Evolutionary conservation across 2,329 filamentous ascomycete genomes (phyloP), one percentile per base, ranked within the genome.

Genomic region (Trichoderma harzianum): DNA sequence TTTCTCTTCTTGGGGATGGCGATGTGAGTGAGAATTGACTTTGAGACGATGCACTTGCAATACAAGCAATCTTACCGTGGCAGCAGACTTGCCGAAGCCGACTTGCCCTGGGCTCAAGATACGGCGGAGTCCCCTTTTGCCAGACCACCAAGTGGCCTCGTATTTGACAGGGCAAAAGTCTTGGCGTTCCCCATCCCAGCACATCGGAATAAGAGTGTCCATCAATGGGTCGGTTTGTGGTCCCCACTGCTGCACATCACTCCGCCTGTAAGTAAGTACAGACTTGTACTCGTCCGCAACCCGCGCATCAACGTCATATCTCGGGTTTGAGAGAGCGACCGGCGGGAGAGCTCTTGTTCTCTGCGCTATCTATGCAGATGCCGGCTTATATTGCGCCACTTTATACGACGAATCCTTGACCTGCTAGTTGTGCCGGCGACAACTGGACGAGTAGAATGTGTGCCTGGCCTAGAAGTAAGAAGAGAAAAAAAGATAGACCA

Each of bases 111-210:
- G 24, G 34, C 58, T 61, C 43, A 28, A 26, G 26, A 47, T 43
- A 26, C 18, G 53, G 34, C 43, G 57, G 67, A 58, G 60, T 32
- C 63, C 55, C 69, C 69, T 67, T 70, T 71, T 71, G 63, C 69
- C 63, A 60, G 55, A 51, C 62, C 69, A 60, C 69, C 69, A 62
- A 71, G 53, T 67, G 63, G 69, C 63, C 70, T 71, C 70, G 70
- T 71, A 71, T 71, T 71, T 62, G 30, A 26, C 70, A 67, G 43
- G 55, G 63, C 18, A 34, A 21, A 24, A n/a, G 55, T 16, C 70
- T 67, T 71, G 70, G 63, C 70, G 11, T 16, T 32, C 30, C n/a
- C 39, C 39, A 69, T 69, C 66, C 55, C 30, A 53, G 57, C 57
- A 69, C 57, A 69, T 69, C 67, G 67, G 67, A 62, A 62, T 62